Conservation (phyloP, 805 yeast genomes). For the Yueomyces sp. region DNA sequence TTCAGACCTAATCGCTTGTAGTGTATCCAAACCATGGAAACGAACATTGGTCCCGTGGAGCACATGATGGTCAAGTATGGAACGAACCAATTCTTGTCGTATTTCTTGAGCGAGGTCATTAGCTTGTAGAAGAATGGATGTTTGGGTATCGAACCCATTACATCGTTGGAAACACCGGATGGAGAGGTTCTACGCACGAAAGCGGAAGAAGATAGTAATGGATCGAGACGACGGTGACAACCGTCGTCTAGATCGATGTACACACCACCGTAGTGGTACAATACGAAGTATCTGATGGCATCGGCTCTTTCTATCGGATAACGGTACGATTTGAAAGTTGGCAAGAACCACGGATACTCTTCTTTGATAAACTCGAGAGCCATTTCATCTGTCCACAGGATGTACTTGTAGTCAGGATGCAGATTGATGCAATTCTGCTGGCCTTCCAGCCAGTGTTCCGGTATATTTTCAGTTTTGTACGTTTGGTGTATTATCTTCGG, state of each 20-base stretch:
- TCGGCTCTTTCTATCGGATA: slow-evolving; percentile 85
- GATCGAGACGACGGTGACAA: slow-evolving; percentile 64
- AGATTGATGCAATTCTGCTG: slow-evolving; percentile 61
- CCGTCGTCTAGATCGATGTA: slow-evolving; percentile 86
- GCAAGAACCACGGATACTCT: slow-evolving; percentile 73
- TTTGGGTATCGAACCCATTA: slow-evolving; percentile 75
- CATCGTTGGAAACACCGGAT: slow-evolving; percentile 83
- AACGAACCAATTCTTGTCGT: slow-evolving; percentile 57
- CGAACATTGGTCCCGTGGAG: slow-evolving; percentile 81
- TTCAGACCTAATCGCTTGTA: slow-evolving; percentile 55
- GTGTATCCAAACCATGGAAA: slow-evolving; percentile 75
- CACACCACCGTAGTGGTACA: slow-evolving; percentile 75
- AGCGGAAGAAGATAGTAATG: slow-evolving; percentile 65
- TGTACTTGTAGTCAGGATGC: slow-evolving; percentile 79
- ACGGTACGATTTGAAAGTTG: slow-evolving; percentile 61
- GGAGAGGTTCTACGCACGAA: slow-evolving; percentile 78
- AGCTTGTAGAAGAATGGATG: slow-evolving; percentile 75
- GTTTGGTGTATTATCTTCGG: slow-evolving; percentile 92
- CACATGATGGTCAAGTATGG: slow-evolving; percentile 89
- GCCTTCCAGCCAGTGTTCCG: slow-evolving; percentile 66
- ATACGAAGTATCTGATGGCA: slow-evolving; percentile 73
- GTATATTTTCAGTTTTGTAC: slow-evolving; percentile 64
- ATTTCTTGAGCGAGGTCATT: slow-evolving; percentile 45
- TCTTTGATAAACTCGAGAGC: slow-evolving; percentile 67
- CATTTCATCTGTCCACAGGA: slow-evolving; percentile 79